These are phyloP conservation scores for Pichia rugopelliculosa DNA, from an alignment of 805 yeast genomes.

Conservation along the genomic window DNA sequence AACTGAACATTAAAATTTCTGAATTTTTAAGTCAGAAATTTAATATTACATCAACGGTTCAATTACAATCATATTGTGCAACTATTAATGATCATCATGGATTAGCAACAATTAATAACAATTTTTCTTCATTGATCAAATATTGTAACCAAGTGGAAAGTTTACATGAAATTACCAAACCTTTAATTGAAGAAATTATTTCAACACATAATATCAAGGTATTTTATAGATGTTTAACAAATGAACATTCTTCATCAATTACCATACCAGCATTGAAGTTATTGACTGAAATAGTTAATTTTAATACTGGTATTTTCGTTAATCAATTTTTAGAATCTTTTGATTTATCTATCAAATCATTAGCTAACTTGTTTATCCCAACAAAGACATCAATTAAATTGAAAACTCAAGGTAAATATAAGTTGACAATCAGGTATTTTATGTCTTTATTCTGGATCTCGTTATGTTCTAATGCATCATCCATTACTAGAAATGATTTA, in stretches of 20 bases:
- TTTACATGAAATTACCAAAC: conserved; percentile 24
- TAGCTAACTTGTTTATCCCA: conserved; percentile 58
- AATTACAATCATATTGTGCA: conserved; percentile 36
- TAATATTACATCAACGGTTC: conserved; percentile 29
- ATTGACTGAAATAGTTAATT: conserved; percentile 43
- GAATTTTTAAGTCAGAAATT: conserved; percentile 26
- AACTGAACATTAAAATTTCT: conserved; percentile 14
- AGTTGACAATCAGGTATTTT: conserved; percentile 43
- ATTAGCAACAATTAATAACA: conserved; percentile 37
- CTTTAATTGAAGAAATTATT: conserved; percentile 43
- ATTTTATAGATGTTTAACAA: conserved; percentile 59
- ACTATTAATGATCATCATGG: conserved; percentile 45
- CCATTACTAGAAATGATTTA: conserved; percentile 58
- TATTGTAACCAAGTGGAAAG: conserved; percentile 15
- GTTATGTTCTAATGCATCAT: conserved; percentile 41
- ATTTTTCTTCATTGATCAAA: conserved; percentile 32
- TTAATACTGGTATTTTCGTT: conserved; percentile 41
- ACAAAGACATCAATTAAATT: conserved; percentile 34
- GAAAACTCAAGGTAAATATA: conserved; percentile 30
- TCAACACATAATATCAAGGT: conserved; percentile 51
- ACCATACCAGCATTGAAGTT: conserved; percentile 59
- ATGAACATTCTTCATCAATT: conserved; percentile 41
- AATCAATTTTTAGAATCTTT: conserved; percentile 57
- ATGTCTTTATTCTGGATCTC: conserved; percentile 58
- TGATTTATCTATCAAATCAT: conserved; percentile 55